Base-by-base conservation (phyloP, 305 asterid genomes). In the Fraxinus sp. region DNA sequence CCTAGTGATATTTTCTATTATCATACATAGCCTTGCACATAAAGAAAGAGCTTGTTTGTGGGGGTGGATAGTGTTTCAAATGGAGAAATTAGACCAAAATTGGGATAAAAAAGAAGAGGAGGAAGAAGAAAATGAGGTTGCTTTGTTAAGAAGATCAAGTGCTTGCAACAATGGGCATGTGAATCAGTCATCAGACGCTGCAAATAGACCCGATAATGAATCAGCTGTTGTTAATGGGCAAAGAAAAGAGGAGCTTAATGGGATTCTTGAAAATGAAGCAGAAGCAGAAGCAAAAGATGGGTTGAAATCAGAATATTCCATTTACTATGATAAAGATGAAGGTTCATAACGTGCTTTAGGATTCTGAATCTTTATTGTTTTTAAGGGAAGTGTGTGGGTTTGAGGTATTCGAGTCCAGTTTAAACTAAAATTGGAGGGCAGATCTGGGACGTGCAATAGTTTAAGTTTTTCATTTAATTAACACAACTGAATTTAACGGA, bases 251-350 rank as follows among this genome's bases (percentile, higher is more conserved):
- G 78, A 85, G 74, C 49, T 20, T 68, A 78, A 52, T 44, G 80
- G 70, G 37, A 80, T 85, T 81, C 83, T 66, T 68, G 89, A 74
- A 80, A 37, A 64, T 84, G 85, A 44, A 32, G 0, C 85, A 66
- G 86, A 83, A 79, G 64, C 24, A 55, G 26, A 24, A 24, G 26
- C 26, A 24, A n/a, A 55, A 62, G 71, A 62, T 62, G 71, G 32
- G 14, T 22, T 20, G 71, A 18, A 22, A 18, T 62, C 32, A 20
- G 71, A 22, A 49, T 13, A 49, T 14, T 49, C 59, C 20, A 16
- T 49, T 49, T 49, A 49, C 71, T 62, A 62, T 62, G 71, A 62
- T 62, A 22, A 62, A 62, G 71, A 62, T 62, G 71, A 62, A 62
- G 32, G 71, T 62, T 18, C 71, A 59, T 59, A 59, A 62, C 1